A percentile compares a stretch with the other conserved stretches of the same genome.
Evolutionary conservation across 1,284 basidiomycete genomes (phyloP).

Genomic region (Irpex sp.): DNA sequence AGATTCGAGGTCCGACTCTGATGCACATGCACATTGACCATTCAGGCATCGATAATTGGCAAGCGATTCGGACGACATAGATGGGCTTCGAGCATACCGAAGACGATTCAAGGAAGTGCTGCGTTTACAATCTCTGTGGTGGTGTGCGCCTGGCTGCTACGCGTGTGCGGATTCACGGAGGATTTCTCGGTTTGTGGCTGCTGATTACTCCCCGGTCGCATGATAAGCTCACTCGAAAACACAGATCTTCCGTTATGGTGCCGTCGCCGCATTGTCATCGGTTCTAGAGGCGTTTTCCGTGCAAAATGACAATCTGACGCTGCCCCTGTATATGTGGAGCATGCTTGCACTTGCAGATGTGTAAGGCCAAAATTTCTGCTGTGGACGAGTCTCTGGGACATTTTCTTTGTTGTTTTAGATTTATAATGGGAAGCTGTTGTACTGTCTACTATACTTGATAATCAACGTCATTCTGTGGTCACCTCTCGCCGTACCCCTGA

Average conservation of each 20-base stretch:
- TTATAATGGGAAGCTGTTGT: not conserved
- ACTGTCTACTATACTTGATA: not conserved
- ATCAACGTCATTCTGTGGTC: too few species aligned
- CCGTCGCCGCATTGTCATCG: slow-evolving; percentile 60
- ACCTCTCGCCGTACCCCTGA: too few species aligned
- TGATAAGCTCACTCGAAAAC: not conserved
- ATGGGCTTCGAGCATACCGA: slow-evolving; percentile 83
- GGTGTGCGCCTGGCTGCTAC: slow-evolving; percentile 65
- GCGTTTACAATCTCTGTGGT: slow-evolving; percentile 81
- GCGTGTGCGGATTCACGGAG: slow-evolving; percentile 67
- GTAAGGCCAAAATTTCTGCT: slow-evolving; percentile 12
- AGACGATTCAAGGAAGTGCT: slow-evolving; percentile 89
- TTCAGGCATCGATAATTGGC: slow-evolving; percentile 88
- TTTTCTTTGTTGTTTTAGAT: not conserved
- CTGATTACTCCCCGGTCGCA: slow-evolving; percentile 1
- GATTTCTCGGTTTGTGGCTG: slow-evolving; percentile 55
- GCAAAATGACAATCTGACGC: slow-evolving; percentile 93
- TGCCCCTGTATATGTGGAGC: slow-evolving; percentile 89
- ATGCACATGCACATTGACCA: not conserved
- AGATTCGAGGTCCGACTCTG: not conserved
- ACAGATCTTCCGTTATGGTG: slow-evolving; percentile 52
- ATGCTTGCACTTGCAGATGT: slow-evolving; percentile 56
- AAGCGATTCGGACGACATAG: slow-evolving; percentile 74
- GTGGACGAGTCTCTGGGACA: not conserved
- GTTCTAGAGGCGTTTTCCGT: slow-evolving; percentile 84